A percentile compares a stretch with the other conserved stretches of the same genome.
These are phyloP conservation scores for Rhizopus arrhizus DNA, from an alignment of 371 early-diverging fungal species.

Conservation along the genomic window DNA sequence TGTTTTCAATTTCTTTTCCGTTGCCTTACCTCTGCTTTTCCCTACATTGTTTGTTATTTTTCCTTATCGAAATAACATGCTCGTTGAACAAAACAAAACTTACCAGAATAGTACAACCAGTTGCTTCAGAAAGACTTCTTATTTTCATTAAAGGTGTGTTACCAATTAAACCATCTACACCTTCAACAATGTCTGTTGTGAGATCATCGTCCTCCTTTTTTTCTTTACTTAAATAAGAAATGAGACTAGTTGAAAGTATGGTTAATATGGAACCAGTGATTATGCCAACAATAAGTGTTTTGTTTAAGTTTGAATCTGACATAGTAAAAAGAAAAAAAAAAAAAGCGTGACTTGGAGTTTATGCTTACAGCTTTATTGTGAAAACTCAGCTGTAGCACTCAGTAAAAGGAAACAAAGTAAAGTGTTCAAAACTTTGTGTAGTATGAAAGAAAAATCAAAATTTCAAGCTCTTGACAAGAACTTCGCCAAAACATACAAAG, in stretches of 20 bases:
- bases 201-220: not conserved
- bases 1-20: not conserved
- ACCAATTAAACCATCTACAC: slow-evolving; percentile 80
- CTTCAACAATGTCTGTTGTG: slow-evolving; percentile 55
- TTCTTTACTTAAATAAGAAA: slow-evolving; percentile 15
- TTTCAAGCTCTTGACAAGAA: no score
- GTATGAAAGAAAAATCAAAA: no score
- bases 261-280: slow-evolving; percentile 37
- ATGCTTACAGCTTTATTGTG: no score
- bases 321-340: not conserved
- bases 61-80: not conserved
- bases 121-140: slow-evolving; percentile 80
- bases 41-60: slow-evolving; percentile 18
- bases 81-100: not conserved
- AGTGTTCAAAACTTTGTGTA: no score
- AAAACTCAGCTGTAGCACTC: no score
- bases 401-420: no score
- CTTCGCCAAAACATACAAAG: no score
- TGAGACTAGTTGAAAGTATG: slow-evolving; percentile 26
- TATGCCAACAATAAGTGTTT: slow-evolving; percentile 30
- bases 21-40: slow-evolving; percentile 45
- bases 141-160: slow-evolving; percentile 90
- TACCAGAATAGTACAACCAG: slow-evolving; percentile 73
- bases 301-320: slow-evolving; percentile 10
- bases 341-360: not conserved